Percentiles rank a stretch among this genome's conserved stretches.
Conservation (phyloP, 2,329 filamentous ascomycete genomes). For the Berkeleyomyces basicola region DNA sequence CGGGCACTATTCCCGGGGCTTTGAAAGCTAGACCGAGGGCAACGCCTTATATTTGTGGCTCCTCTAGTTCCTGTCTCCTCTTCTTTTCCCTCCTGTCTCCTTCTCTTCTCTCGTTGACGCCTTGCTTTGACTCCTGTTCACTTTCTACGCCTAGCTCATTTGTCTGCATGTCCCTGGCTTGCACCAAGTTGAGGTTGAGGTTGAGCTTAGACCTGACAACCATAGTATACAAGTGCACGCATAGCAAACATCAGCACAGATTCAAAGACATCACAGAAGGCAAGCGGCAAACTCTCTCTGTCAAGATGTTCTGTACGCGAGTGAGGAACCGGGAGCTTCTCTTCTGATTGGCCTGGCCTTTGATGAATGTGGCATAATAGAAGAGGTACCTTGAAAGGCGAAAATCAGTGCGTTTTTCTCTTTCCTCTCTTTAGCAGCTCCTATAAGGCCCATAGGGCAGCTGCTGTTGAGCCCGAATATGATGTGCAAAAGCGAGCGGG, state of each 20-base stretch:
- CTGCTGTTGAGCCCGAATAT: too few relatives aligned
- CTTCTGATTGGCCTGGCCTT: background rate
- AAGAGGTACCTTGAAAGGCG: background rate
- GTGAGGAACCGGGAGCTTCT: background rate
- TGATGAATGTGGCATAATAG: background rate
- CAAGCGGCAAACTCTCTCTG: background rate
- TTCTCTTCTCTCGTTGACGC: background rate
- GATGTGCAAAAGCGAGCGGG: background rate
- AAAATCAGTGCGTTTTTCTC: background rate
- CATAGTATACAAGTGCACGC: background rate
- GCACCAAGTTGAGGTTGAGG: background rate
- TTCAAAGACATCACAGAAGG: background rate
- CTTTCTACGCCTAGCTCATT: background rate
- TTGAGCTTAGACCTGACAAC: background rate
- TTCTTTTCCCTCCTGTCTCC: background rate
- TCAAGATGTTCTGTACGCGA: background rate
- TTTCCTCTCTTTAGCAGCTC: background rate
- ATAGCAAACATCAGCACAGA: background rate
- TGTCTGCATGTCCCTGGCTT: background rate
- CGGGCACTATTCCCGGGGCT: background rate
- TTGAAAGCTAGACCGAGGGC: background rate
- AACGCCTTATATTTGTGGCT: background rate
- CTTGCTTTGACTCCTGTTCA: background rate
- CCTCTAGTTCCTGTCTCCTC: background rate
- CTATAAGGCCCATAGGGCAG: background rate